These are phyloP conservation scores for Pseudofabraea citricarpa DNA, from an alignment of 2,329 filamentous ascomycete genomes.

Conservation along the genomic window DNA sequence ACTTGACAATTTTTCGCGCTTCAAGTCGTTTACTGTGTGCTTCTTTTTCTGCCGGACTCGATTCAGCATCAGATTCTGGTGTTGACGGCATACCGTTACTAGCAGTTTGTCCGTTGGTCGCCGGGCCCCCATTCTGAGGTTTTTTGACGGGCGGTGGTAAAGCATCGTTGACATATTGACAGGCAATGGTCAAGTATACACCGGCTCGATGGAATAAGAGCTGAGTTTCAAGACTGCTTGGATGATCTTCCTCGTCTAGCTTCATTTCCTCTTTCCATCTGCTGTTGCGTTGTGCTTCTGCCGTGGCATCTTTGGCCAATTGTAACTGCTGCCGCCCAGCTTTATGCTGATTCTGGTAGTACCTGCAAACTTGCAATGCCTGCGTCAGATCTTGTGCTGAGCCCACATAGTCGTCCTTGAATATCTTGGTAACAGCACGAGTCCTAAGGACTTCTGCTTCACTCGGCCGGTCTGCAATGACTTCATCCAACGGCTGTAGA, in stretches of 20 bases:
- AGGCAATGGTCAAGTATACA: constrained; percentile 68
- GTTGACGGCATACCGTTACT: constrained; percentile 15
- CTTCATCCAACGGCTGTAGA: constrained; percentile 59
- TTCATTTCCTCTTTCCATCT: constrained; percentile 44
- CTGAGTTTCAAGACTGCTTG: constrained; percentile 69
- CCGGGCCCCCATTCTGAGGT: constrained; percentile 16
- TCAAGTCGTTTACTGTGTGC: constrained; percentile 43
- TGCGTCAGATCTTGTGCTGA: constrained; percentile 66
- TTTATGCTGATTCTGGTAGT: constrained; percentile 27
- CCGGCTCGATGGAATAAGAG: constrained; percentile 71
- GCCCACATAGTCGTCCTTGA: constrained; percentile 69
- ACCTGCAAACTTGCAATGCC: constrained; percentile 48
- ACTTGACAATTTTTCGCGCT: constrained; percentile 64
- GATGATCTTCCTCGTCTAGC: constrained; percentile 60
- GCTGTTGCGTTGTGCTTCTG: constrained; percentile 26
- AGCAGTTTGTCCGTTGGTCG: constrained; percentile 13
- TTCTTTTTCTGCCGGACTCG: constrained; percentile 40
- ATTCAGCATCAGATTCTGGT: constrained; percentile 17
- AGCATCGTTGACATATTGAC: constrained; percentile 55
- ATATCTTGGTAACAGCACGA: constrained; percentile 67
- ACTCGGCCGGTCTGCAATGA: constrained; percentile 58
- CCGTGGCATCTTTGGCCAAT: constrained; percentile 34
- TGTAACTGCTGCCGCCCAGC: constrained; percentile 41
- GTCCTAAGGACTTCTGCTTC: constrained; percentile 68
- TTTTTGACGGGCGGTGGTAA: constrained; percentile 30